These are phyloP conservation scores for Pascua sp. DNA, from an alignment of 1,284 basidiomycete species.

Conservation along the genomic window DNA sequence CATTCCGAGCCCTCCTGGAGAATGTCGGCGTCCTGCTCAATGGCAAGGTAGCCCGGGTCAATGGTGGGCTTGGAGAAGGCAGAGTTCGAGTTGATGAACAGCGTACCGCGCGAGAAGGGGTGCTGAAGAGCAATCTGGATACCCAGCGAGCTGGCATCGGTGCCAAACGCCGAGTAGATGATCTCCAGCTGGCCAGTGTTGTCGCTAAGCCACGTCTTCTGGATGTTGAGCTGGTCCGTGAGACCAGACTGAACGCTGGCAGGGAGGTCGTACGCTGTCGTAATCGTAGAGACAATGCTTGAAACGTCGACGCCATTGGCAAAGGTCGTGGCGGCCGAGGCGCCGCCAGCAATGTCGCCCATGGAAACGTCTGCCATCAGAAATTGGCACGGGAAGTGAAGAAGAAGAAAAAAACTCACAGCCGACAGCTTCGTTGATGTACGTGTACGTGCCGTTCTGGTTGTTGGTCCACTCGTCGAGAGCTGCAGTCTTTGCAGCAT, in stretches of 20 bases:
- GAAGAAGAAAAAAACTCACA: conserved; percentile 25
- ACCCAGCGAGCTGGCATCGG: conserved; percentile 30
- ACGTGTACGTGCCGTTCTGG: conserved; percentile 45
- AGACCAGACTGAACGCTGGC: conserved; percentile 37
- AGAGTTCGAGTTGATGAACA: conserved; percentile 57
- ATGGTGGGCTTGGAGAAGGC: conserved; percentile 60
- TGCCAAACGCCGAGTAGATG: conserved; percentile 42
- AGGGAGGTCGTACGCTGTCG: conserved; percentile 34
- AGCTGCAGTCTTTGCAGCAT: conserved; percentile 20
- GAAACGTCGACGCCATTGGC: conserved; percentile 56
- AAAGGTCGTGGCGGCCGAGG: conserved; percentile 21
- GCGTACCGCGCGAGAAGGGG: conserved; percentile 48
- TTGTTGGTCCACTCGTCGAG: conserved; percentile 29
- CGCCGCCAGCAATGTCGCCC: conserved; percentile 28
- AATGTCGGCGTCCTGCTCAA: conserved; percentile 44
- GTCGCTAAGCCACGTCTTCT: conserved; percentile 30
- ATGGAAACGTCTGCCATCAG: conserved; percentile 12
- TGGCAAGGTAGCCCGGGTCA: conserved; percentile 60
- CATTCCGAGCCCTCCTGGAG: conserved; percentile 33
- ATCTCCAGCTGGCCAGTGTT: conserved; percentile 47
- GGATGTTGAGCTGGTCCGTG: conserved; percentile 38
- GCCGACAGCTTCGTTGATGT: conserved; percentile 49
- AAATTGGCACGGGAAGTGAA: conserved; percentile 21
- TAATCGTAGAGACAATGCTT: conserved; percentile 69
- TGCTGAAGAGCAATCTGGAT: conserved; percentile 49